Conservation (phyloP, 495 filamentous ascomycete genomes). For the Astrothelium macrocarpum region DNA sequence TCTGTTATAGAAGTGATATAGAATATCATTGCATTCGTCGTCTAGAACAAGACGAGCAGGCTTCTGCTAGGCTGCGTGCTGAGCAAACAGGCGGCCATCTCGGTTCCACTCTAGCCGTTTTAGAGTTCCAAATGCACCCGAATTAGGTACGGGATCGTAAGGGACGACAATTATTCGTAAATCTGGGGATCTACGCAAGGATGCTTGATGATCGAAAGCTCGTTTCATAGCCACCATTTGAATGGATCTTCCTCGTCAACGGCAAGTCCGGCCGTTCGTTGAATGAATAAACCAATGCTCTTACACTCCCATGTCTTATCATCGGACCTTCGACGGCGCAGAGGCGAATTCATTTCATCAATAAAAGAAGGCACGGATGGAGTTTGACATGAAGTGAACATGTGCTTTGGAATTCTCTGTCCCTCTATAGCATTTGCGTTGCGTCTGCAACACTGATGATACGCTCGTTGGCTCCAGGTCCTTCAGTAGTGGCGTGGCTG, state of each 20-base stretch:
- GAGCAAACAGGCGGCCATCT: no score
- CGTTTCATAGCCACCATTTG: background rate
- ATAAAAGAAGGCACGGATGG: background rate
- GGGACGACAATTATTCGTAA: no score
- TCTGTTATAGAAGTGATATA: constrained; percentile 3
- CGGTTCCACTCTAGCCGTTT: no score
- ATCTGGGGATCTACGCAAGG: background rate
- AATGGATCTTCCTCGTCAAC: background rate
- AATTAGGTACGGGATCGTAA: no score
- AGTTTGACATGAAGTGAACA: background rate
- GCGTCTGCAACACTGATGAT: background rate
- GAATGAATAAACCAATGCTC: background rate
- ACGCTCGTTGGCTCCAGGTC: background rate
- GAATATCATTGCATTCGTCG: no score
- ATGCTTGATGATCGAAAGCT: background rate
- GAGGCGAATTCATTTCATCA: background rate
- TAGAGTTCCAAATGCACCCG: no score
- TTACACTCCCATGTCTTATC: background rate
- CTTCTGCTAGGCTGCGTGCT: no score
- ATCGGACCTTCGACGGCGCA: background rate
- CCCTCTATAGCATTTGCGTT: background rate
- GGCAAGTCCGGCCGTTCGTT: background rate
- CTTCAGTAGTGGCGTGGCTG: background rate
- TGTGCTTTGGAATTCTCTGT: background rate
- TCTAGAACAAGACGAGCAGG: no score